Base-by-base conservation (phyloP, 1,284 basidiomycete genomes). In the Microbotryum saponariae region DNA sequence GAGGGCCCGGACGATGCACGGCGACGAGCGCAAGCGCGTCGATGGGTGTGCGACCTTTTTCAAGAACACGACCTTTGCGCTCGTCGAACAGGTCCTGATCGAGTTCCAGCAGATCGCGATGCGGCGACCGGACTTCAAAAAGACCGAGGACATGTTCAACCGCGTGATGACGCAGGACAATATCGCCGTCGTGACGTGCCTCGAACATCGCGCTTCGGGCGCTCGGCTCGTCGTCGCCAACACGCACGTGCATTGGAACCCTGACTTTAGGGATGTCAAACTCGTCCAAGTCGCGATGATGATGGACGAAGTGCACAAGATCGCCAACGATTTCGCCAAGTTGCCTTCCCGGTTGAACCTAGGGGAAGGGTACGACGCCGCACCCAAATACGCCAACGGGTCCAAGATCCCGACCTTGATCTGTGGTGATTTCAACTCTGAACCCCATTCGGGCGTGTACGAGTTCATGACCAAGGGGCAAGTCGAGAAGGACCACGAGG, bases 101-200 rank as follows among this genome's bases (percentile, higher is more conserved):
- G 96, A 98, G 76, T 99, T 94, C 79, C 91, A 88, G 76, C 84
- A 90, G 61, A 82, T 93, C 63, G 93, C 93, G 8, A 88, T 97
- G 81, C 88, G 91, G 73, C 86, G 91, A 56, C 83, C 87, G 50
- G 94, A 98, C 75, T 94, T 97, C 79, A 92, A 94, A 78, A 94
- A 92, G 80, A 96, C 93, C 6, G 92, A 98, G 73, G 94, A 97
- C 78, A 94, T 98, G 91, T 98, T 97, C 82, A 97, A 97, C 75
- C 89, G 96, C 57, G 91, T 98, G 62, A 85, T 97, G 74, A 89
- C 88, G 66, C 91, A 93, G 75, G 96, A 97, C 77, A 87, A 97
- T 74, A 91, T 98, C 68, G 92, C 91, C 46, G 85, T 93, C 65
- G 81, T 94, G 54, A 86, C 86, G 66, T 81, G 91, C 51, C 81